phyloP scores from a whole-genome alignment of 2,329 filamentous ascomycete species.

The Penicillium digitatum region DNA sequence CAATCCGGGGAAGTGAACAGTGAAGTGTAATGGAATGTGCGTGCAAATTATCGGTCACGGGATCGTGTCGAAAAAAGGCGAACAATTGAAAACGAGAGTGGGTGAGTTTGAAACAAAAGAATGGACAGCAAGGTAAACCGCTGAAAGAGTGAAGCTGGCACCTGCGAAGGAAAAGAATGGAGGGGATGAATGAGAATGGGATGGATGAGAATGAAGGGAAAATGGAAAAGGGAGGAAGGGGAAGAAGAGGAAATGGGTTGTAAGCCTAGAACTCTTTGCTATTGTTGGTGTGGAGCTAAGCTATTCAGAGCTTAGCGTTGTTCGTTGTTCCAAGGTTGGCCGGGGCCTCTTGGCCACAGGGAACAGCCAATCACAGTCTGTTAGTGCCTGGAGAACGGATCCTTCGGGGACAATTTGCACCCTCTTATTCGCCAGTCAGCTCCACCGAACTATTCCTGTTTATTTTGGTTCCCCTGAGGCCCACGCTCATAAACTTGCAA shows the following conservation, averaged over 20 bases:
- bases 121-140: slow-evolving; percentile 50
- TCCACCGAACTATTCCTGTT: slow-evolving; percentile 17
- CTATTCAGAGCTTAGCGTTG: slow-evolving; percentile 39
- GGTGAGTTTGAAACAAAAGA: slow-evolving; percentile 38
- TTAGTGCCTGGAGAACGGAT: slow-evolving; percentile 11
- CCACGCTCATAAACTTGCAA: neutral
- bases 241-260: slow-evolving; percentile 22
- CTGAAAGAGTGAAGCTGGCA: slow-evolving; percentile 64
- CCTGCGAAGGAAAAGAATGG: slow-evolving; percentile 37
- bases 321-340: slow-evolving; percentile 45
- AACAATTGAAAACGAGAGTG: slow-evolving; percentile 1
- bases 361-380: slow-evolving; percentile 5
- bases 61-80: slow-evolving; percentile 8
- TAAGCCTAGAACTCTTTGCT: slow-evolving; percentile 11
- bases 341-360: slow-evolving; percentile 49
- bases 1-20: slow-evolving; percentile 14
- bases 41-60: neutral
- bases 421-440: slow-evolving; percentile 5
- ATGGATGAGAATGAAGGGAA: slow-evolving; percentile 24
- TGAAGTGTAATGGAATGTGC: neutral
- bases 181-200: slow-evolving; percentile 21
- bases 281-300: slow-evolving; percentile 17
- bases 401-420: neutral
- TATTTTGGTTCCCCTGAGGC: slow-evolving; percentile 12
- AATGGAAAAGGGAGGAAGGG: slow-evolving; percentile 19